Conservation (phyloP, 805 yeast genomes). For the Komagataella mondaviorum region DNA sequence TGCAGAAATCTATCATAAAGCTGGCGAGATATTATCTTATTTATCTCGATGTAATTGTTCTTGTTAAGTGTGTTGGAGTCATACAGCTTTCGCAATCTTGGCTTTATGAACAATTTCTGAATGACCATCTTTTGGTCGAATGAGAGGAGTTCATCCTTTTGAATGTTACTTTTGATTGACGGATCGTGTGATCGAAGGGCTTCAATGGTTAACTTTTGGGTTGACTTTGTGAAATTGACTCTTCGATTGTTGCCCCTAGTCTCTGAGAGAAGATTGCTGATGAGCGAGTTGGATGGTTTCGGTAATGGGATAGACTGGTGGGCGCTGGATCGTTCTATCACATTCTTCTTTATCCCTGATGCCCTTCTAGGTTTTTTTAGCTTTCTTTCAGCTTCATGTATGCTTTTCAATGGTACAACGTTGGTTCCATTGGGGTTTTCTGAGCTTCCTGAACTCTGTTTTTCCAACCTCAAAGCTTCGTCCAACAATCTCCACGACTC, state of each 20-base stretch:
- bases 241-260: not conserved
- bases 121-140: constrained; percentile 33
- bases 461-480: constrained; percentile 6
- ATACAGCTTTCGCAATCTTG: constrained; percentile 35
- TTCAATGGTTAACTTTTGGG: not conserved
- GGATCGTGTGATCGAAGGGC: not conserved
- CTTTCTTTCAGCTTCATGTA: not conserved
- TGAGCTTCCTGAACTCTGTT: not conserved
- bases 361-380: constrained; percentile 5
- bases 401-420: not conserved
- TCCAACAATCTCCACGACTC: constrained; percentile 18
- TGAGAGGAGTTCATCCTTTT: not conserved
- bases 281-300: not conserved
- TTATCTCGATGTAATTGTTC: constrained; percentile 37
- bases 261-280: not conserved
- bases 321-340: constrained; percentile 4
- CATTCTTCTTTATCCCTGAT: not conserved
- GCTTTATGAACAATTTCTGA: constrained; percentile 42
- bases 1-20: constrained; percentile 25
- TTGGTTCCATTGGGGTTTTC: not conserved
- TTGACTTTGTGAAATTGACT: not conserved
- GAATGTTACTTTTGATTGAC: not conserved
- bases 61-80: constrained; percentile 17
- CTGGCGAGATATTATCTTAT: constrained; percentile 46
- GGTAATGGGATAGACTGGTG: not conserved